Evolutionary conservation across 495 filamentous ascomycete genomes (phyloP).

Genomic region (Hypomontagnella monticulosa): DNA sequence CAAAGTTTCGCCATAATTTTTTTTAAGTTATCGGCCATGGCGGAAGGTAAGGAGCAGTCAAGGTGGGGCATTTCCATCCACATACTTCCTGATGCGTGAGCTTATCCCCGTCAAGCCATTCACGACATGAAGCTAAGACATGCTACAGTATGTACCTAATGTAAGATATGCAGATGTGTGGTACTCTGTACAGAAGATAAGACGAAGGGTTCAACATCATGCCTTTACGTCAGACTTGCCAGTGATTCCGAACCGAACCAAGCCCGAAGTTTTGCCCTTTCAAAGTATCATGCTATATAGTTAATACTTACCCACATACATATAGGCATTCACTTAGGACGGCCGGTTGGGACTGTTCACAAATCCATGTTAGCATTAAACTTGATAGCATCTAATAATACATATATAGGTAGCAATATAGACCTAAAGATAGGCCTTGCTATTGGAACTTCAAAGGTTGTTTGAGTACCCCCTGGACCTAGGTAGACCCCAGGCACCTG

Average conservation of each 20-base stretch:
- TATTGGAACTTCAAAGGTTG: too few relatives aligned
- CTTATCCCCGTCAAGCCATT: too few relatives aligned
- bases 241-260: constrained; percentile 7
- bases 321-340: neutral
- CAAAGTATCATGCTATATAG: neutral
- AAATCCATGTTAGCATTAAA: too few relatives aligned
- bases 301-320: neutral
- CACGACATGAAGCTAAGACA: too few relatives aligned
- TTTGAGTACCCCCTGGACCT: too few relatives aligned
- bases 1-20: neutral
- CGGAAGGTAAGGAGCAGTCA: constrained; percentile 24
- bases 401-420: too few relatives aligned
- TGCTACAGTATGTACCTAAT: neutral
- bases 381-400: too few relatives aligned
- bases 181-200: neutral
- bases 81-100: neutral
- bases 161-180: neutral
- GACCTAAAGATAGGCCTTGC: too few relatives aligned
- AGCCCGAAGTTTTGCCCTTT: constrained; percentile 13
- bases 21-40: constrained; percentile 23
- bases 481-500: too few relatives aligned
- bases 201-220: neutral
- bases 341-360: too few relatives aligned
- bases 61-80: constrained; percentile 16
- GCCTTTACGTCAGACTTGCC: constrained; percentile 5